Percentiles rank a stretch among this genome's conserved stretches.
Conservation (phyloP, 2,329 filamentous ascomycete species). For the Pseudogymnoascus sp. region DNA sequence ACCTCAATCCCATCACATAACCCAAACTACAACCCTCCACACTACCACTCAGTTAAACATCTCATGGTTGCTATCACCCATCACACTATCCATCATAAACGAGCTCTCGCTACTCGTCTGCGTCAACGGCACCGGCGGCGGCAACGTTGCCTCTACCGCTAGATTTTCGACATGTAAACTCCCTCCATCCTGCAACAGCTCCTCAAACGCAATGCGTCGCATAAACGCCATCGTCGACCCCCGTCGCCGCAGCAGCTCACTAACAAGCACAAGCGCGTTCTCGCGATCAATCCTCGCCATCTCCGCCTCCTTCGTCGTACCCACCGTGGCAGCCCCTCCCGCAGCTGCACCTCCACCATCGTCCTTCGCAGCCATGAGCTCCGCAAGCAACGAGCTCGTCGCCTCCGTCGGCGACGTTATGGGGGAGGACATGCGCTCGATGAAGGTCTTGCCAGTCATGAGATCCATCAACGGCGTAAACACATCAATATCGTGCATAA, state of each 20-base stretch:
- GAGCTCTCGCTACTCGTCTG: background rate
- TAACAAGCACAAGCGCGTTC: conserved; percentile 52
- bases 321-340: background rate
- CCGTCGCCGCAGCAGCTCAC: conserved; percentile 43
- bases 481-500: conserved; percentile 37
- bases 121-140: background rate
- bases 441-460: conserved; percentile 38
- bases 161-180: conserved; percentile 22
- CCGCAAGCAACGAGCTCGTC: background rate
- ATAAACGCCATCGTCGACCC: conserved; percentile 34
- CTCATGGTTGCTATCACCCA: background rate
- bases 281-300: conserved; percentile 49
- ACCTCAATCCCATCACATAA: background rate
- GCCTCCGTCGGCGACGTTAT: background rate
- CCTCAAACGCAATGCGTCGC: conserved; percentile 37
- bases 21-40: background rate
- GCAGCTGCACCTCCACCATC: background rate
- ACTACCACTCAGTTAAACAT: background rate
- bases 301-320: conserved; percentile 27
- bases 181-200: conserved; percentile 43
- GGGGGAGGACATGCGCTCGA: conserved; percentile 16
- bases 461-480: conserved; percentile 39
- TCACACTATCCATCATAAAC: conserved; percentile 6
- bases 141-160: conserved; percentile 11
- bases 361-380: background rate